Percentiles rank a stretch among this genome's conserved stretches.
These are phyloP conservation scores for Oxalis stricta DNA, from an alignment of 441 rosid genomes.

Conservation along the genomic window DNA sequence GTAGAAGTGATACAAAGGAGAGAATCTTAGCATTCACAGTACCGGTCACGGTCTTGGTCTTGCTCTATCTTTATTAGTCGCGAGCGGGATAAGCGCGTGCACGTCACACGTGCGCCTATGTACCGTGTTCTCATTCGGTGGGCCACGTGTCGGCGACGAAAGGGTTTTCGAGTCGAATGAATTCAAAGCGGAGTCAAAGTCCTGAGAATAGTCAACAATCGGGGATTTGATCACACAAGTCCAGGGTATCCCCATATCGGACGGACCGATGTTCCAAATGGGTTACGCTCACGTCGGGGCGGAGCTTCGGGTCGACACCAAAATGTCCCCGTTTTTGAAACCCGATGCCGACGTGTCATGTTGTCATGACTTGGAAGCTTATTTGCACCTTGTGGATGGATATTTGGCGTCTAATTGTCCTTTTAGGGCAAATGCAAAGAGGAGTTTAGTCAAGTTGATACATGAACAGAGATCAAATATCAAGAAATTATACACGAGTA, in stretches of 20 bases:
- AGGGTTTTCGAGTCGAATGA: conserved; percentile 31
- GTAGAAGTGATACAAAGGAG: conserved; percentile 36
- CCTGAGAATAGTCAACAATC: conserved; percentile 47
- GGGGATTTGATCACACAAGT: conserved; percentile 50
- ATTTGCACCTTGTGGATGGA: conserved; percentile 84
- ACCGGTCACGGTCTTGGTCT: conserved; percentile 71
- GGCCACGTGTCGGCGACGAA: conserved; percentile 56
- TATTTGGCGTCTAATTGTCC: conserved; percentile 66
- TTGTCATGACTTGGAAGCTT: conserved; percentile 64
- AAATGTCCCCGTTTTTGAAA: conserved; percentile 60
- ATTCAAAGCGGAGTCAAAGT: conserved; percentile 37
- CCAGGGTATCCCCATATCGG: conserved; percentile 27
- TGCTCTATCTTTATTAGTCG: conserved; percentile 44
- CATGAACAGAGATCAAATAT: conserved; percentile 70
- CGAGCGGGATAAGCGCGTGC: conserved; percentile 29
- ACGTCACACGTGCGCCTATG: conserved; percentile 23
- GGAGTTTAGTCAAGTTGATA: conserved; percentile 61
- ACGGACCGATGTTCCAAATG: too few species aligned
- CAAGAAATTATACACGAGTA: conserved; percentile 63
- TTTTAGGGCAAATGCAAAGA: conserved; percentile 75
- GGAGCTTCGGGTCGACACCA: conserved; percentile 57
- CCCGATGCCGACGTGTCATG: conserved; percentile 58
- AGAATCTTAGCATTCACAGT: conserved; percentile 52
- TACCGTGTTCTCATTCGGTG: conserved; percentile 54
- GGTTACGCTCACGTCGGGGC: conserved; percentile 56